Evolutionary conservation across 345 rosid species (phyloP), one percentile per base, ranked within the genome.

Genomic region (Conringia planisiliqua): DNA sequence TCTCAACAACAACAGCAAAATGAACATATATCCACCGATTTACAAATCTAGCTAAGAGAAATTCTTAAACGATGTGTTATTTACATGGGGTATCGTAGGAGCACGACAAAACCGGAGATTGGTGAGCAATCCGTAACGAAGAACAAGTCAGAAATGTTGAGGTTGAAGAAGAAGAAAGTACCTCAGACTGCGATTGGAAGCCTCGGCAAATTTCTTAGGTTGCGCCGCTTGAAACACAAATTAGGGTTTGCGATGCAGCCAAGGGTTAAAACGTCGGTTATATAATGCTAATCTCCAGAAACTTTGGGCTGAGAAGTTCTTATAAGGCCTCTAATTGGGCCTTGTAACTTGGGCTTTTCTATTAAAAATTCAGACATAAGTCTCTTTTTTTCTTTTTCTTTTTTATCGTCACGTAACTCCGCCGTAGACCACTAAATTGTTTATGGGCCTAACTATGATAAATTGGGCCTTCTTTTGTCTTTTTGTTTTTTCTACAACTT

Each of bases 221-320:
- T 35, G 66, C 75, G 75, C 68, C 50, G 68, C 52, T 18, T 0
- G 24, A 71, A 2, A 35, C 12, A 48, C 14, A 17, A 14, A 60
- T 48, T 72, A 72, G 77, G 70, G 70, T 62, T 60, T 62, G 65
- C 43, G 30, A 43, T 40, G 50, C 4, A 16, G 54, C 29, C 18
- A 1, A 12, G 14, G 12, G 8, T 2, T 3, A 56, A 40, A 17
- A 6, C n/a, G 17, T 16, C n/a, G 47, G 33, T 50, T 66, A 67
- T 67, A 47, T 48, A 66, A 18, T 33, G 6, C 18, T 13, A 66
- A 14, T 10, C 13, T 32, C 57, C 42, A 11, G 11, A 42, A 26
- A 8, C 35, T 4, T 13, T 3, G 35, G 48, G 51, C 22, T 30
- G 1, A 30, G 6, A 6, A 3, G 1, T 27, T 27, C 30, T 27